Evolutionary conservation across 305 asterid genomes (phyloP).

Genomic region (Ilex paraguariensis): DNA sequence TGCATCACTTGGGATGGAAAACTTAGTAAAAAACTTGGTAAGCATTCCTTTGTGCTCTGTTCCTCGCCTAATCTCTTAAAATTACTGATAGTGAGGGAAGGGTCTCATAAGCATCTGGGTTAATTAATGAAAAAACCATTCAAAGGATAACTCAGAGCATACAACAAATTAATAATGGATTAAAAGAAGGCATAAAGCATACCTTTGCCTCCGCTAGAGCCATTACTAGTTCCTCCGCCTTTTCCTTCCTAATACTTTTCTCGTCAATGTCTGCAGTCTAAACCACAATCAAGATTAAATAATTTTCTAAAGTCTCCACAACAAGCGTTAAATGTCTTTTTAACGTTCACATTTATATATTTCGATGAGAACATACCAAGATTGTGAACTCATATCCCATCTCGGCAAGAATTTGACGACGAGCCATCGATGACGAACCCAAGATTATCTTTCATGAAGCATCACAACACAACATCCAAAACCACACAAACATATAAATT

Average conservation of each 20-base stretch:
- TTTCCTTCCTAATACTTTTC: conserved; percentile 70
- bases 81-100: too few relatives aligned
- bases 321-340: background rate
- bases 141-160: background rate
- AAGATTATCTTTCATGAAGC: conserved; percentile 42
- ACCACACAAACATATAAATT: background rate
- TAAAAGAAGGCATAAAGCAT: background rate
- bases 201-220: conserved; percentile 91
- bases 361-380: conserved; percentile 30
- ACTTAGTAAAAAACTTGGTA: background rate
- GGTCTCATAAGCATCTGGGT: too few relatives aligned
- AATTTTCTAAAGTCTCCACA: background rate
- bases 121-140: background rate
- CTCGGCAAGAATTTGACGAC: conserved; percentile 63
- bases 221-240: conserved; percentile 71
- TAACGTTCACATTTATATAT: background rate
- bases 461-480: background rate
- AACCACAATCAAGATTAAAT: conserved; percentile 14
- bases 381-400: conserved; percentile 74
- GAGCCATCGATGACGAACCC: conserved; percentile 82
- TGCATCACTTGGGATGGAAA: too few relatives aligned
- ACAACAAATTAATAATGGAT: background rate
- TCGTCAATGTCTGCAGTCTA: conserved; percentile 85
- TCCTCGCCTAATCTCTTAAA: too few relatives aligned
- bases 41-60: too few relatives aligned